Conservation (phyloP, 2,329 filamentous ascomycete genomes). For the Nemania bipapillata region DNA sequence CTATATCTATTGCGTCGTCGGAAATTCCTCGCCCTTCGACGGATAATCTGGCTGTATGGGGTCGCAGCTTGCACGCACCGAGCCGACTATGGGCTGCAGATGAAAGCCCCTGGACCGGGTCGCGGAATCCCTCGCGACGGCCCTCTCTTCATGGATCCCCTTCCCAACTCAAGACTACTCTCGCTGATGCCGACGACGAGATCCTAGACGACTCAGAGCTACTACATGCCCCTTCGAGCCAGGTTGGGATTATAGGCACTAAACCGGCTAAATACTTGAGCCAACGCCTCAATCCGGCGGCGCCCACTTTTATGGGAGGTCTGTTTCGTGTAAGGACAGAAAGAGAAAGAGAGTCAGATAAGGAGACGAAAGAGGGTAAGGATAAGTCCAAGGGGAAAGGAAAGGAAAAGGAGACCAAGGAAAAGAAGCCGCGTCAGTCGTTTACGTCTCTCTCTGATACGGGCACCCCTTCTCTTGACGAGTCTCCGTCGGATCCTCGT, state of each 20-base stretch:
- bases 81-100: conserved; percentile 73
- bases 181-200: conserved; percentile 72
- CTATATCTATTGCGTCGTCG: conserved; percentile 74
- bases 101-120: conserved; percentile 61
- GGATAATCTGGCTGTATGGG: conserved; percentile 80
- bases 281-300: conserved; percentile 82
- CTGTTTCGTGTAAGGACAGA: conserved; percentile 64
- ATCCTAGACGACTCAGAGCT: conserved; percentile 69
- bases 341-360: conserved; percentile 51
- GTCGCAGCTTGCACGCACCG: conserved; percentile 61
- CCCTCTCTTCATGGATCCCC: conserved; percentile 84
- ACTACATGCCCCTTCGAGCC: conserved; percentile 64
- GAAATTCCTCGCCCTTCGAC: conserved; percentile 81
- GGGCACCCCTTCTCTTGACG: conserved; percentile 54
- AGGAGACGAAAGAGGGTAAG: conserved; percentile 51
- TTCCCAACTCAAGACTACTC: conserved; percentile 67
- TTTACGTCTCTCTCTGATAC: conserved; percentile 56
- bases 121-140: conserved; percentile 78
- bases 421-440: conserved; percentile 55
- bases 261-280: conserved; percentile 69
- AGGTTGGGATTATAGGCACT: conserved; percentile 81
- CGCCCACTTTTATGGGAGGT: conserved; percentile 84
- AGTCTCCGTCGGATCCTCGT: conserved; percentile 64
- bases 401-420: conserved; percentile 55
- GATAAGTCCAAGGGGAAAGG: conserved; percentile 54